phyloP scores from a whole-genome alignment of 169 alveolate species.

The Eimeria necatrix region DNA sequence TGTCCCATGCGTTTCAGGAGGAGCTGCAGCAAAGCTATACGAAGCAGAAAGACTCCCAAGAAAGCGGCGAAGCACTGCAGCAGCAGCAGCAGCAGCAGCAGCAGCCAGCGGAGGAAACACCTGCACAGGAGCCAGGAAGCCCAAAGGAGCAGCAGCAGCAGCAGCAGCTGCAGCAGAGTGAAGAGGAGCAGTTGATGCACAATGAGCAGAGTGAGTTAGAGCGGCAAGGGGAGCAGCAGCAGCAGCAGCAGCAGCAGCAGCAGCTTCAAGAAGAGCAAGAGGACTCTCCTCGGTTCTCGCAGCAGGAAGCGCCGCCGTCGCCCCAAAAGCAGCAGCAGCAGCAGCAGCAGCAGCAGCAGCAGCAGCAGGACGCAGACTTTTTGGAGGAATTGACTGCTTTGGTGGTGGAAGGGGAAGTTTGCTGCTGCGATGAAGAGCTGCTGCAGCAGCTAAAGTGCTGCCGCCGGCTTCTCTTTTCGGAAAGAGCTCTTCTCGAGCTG shows the following conservation, averaged over 20 bases:
- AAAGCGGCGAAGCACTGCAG: background rate
- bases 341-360: conserved; percentile 35
- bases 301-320: background rate
- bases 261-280: background rate
- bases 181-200: background rate
- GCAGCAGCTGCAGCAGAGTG: background rate
- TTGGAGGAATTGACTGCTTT: background rate
- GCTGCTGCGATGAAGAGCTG: background rate
- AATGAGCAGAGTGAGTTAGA: background rate
- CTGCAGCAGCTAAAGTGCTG: conserved; percentile 36
- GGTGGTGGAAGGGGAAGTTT: background rate
- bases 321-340: background rate
- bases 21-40: too few relatives aligned
- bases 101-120: background rate
- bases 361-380: background rate
- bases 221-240: background rate
- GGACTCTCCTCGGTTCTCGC: background rate
- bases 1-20: too few relatives aligned
- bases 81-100: background rate
- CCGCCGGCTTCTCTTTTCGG: background rate
- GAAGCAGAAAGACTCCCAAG: too few relatives aligned
- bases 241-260: conserved; percentile 55
- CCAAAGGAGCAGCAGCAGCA: background rate
- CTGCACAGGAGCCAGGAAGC: background rate
- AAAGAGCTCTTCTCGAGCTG: background rate